phyloP scores from a whole-genome alignment of 1,139 yeast species.

The Blastobotrys ciferrii region DNA sequence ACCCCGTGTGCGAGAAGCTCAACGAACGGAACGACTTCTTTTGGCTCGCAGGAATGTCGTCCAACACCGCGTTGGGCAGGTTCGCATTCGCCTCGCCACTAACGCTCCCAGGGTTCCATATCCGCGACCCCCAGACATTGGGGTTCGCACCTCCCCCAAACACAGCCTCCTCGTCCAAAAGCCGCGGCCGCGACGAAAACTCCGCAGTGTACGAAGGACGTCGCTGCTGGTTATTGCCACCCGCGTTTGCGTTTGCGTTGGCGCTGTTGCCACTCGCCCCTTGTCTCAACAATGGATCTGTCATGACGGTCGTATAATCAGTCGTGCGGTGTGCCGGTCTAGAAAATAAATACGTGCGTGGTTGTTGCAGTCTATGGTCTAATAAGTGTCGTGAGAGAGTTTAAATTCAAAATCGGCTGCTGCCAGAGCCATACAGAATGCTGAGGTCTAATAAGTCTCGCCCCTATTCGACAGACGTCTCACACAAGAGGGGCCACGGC shows the following conservation, averaged over 20 bases:
- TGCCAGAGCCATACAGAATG: not conserved
- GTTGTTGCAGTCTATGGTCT: not conserved
- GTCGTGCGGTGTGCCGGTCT: no score
- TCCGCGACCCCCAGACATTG: conserved; percentile 4
- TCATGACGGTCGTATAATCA: not conserved
- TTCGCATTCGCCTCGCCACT: not conserved
- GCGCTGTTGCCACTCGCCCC: not conserved
- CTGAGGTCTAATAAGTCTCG: not conserved
- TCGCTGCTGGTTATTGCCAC: conserved; percentile 15
- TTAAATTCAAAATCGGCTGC: no score
- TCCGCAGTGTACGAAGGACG: conserved; percentile 38
- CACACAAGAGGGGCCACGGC: not conserved
- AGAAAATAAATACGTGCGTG: not conserved
- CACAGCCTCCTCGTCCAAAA: conserved; percentile 14
- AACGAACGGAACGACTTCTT: conserved; percentile 24
- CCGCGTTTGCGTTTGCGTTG: not conserved
- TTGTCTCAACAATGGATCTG: not conserved
- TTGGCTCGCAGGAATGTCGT: conserved; percentile 13
- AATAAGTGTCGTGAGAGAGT: not conserved
- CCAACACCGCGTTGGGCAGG: conserved; percentile 3
- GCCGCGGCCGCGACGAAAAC: conserved; percentile 32
- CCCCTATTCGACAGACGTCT: no score
- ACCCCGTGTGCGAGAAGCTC: conserved; percentile 22
- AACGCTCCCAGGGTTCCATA: conserved; percentile 3
- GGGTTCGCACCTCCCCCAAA: not conserved